These are phyloP conservation scores for Yarrowia galli DNA, from an alignment of 1,139 yeast genomes.

Conservation along the genomic window DNA sequence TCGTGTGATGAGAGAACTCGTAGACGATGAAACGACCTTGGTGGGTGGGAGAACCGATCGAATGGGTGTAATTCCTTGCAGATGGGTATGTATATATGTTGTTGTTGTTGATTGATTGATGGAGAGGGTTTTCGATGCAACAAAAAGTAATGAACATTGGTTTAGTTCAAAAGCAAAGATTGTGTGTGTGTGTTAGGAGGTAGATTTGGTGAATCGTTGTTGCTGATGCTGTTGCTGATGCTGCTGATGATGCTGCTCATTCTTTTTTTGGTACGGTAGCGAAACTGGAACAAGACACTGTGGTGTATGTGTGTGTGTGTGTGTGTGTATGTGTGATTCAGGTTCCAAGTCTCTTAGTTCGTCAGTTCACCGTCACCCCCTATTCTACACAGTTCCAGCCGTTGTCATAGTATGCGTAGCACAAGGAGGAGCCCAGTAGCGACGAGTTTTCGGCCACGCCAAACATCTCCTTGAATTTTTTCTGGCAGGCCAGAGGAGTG, in stretches of 20 bases:
- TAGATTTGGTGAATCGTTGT: background rate
- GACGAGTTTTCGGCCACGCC: constrained; percentile 54
- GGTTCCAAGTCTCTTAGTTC: no score
- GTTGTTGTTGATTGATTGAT: background rate
- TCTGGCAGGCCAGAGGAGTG: constrained; percentile 54
- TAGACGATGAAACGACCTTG: background rate
- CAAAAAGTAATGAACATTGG: background rate
- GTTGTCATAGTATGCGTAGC: constrained; percentile 53
- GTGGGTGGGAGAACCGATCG: background rate
- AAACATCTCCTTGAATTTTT: constrained; percentile 55
- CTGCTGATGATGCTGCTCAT: background rate
- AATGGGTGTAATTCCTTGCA: background rate
- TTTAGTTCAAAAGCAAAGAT: background rate
- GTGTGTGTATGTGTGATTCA: no score
- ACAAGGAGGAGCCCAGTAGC: constrained; percentile 51
- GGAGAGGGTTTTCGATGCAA: background rate
- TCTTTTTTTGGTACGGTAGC: no score
- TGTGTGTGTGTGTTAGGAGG: no score
- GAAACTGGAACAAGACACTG: no score
- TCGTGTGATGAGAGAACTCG: background rate
- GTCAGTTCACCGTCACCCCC: no score
- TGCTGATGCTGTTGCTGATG: no score
- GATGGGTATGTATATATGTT: background rate
- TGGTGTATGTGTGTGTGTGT: no score
- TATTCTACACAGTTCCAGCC: constrained; percentile 52